Conservation (phyloP, 2,329 filamentous ascomycete genomes). For the Colletotrichum coccodes region DNA sequence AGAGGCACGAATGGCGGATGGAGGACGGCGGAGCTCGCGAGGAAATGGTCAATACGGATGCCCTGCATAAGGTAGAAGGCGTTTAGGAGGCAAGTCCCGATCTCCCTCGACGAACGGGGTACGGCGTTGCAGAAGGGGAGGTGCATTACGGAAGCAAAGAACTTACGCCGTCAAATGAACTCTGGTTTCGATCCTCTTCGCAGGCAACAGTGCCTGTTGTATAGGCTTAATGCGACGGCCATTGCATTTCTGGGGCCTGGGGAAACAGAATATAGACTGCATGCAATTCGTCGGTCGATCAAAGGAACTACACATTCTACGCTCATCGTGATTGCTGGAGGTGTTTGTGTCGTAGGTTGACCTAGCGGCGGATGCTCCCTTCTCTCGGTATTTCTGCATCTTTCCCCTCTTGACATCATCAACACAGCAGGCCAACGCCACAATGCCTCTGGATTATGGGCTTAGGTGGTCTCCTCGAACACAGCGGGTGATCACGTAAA, state of each 20-base stretch:
- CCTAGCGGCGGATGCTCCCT: neutral
- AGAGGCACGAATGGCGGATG: neutral
- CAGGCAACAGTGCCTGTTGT: conserved; percentile 23
- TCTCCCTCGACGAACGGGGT: conserved; percentile 16
- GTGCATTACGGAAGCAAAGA: conserved; percentile 26
- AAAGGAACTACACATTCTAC: neutral
- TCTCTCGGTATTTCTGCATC: too few relatives aligned
- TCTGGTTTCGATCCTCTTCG: conserved; percentile 19
- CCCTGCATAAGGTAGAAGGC: conserved; percentile 32
- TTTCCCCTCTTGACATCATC: neutral
- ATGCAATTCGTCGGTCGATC: conserved; percentile 28
- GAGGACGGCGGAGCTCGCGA: conserved; percentile 4
- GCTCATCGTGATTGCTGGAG: too few relatives aligned
- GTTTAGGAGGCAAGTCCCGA: conserved; percentile 26
- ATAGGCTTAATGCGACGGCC: conserved; percentile 27
- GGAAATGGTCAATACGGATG: conserved; percentile 16
- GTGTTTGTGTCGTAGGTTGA: neutral
- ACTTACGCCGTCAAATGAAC: conserved; percentile 22
- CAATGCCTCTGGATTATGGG: neutral
- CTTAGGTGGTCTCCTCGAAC: too few relatives aligned
- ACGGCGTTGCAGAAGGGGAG: conserved; percentile 16
- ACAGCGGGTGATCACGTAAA: neutral
- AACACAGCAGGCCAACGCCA: too few relatives aligned
- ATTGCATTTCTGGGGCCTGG: conserved; percentile 22
- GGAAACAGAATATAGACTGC: conserved; percentile 31